Evolutionary conservation across 2,329 filamentous ascomycete genomes (phyloP), one percentile per base, ranked within the genome.

Genomic region (Juglanconis oblonga): DNA sequence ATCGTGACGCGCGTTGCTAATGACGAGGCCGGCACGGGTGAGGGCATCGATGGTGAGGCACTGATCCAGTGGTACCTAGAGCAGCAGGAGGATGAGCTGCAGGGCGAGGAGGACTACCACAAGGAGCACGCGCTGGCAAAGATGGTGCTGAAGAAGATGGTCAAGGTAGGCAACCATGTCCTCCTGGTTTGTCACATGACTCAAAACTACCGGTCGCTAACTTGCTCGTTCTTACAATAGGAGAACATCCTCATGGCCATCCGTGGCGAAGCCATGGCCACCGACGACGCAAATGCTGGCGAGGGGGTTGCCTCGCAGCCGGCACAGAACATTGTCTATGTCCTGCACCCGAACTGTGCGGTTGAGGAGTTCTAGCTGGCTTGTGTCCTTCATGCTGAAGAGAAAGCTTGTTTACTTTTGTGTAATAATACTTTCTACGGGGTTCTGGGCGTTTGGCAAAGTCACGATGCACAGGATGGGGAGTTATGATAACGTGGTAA

Each of bases 91-190:
- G 84, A 87, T 17, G 89, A 96, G 70, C 77, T 99, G 61, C 82
- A 89, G 40, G 89, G 80, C 47, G 88, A 96, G 73, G 92, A 96
- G 58, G 91, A 93, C 67, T 82, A 96, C 69, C 84, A 93, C 71
- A 79, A 78, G 14, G 92, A 98, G 76, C 84, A 86, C 71, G 79
- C 79, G 3, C 76, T 97, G 58, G 89, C 88, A 13, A 84, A 80
- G 71, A 95, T 97, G 83, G 94, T 99, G 56, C 77, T 99, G 67
- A 96, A 91, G 82, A 89, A 91, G 75, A 96, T 98, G 89, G 90
- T 97, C 71, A 97, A 95, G 88, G 92, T 95, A 79, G 70, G 85
- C 77, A 50, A 58, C 24, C 64, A 36, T 31, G 4, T 50, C 47
- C 36, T 44, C 48, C 33, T 49, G 29, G 10, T n/a, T 10, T 3